These are phyloP conservation scores for Vitis amurensis DNA, from an alignment of 164 flowering plant species.

Conservation along the genomic window DNA sequence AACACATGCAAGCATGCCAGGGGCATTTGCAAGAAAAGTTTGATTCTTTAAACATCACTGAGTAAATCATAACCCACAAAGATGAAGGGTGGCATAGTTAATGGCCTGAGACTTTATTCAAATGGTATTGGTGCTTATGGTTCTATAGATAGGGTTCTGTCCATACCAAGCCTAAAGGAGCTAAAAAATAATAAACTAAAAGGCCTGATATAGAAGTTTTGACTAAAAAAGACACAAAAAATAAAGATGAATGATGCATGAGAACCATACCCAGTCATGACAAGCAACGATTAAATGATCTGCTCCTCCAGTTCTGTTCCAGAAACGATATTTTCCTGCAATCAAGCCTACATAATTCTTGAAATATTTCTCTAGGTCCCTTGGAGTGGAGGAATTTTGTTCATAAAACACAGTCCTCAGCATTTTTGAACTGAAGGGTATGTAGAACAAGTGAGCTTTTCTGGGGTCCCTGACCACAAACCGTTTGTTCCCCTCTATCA, in stretches of 20 bases:
- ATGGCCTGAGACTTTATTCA: not conserved
- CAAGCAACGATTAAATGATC: conserved; percentile 53
- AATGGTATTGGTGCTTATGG: conserved; percentile 1
- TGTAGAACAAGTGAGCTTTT: conserved; percentile 46
- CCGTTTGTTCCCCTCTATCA: conserved; percentile 35
- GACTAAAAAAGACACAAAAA: not conserved
- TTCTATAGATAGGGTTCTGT: not conserved
- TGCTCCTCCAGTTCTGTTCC: conserved; percentile 48
- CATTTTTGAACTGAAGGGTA: conserved; percentile 37
- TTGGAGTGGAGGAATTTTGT: conserved; percentile 13
- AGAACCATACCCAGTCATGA: conserved; percentile 48
- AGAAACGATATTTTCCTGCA: conserved; percentile 32
- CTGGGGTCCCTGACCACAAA: conserved; percentile 41
- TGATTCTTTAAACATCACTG: not conserved
- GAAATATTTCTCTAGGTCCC: conserved; percentile 17
- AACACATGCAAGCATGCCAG: not conserved
- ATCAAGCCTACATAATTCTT: conserved; percentile 29
- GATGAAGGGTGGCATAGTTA: not conserved
- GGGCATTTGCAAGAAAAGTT: not conserved
- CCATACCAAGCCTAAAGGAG: not conserved
- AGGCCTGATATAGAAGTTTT: not conserved
- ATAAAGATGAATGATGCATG: not conserved
- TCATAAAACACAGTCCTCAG: conserved; percentile 20
- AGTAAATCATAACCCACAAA: not conserved
- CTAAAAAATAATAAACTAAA: not conserved